Conservation (phyloP, 1,284 basidiomycete species). For the Chiua sp. region DNA sequence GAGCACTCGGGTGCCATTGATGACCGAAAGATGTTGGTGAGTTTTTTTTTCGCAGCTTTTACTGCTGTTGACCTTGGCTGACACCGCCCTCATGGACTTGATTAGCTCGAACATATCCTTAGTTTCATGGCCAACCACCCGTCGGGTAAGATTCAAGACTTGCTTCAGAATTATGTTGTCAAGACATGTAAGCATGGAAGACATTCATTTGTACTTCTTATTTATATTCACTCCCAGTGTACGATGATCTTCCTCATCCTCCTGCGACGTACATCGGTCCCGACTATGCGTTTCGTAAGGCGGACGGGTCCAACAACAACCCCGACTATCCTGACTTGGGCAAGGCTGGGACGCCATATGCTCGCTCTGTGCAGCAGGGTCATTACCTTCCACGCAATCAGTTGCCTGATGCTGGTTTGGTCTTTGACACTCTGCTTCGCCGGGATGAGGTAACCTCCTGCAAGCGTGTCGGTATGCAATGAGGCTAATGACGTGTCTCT, state of each 20-base stretch:
- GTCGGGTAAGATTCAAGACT: slow-evolving; percentile 49
- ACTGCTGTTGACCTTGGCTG: background rate
- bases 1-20: slow-evolving; percentile 64
- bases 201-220: background rate
- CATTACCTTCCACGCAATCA: slow-evolving; percentile 67
- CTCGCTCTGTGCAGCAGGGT: slow-evolving; percentile 77
- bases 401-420: slow-evolving; percentile 76
- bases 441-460: slow-evolving; percentile 34
- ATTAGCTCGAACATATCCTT: slow-evolving; percentile 71
- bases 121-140: slow-evolving; percentile 66
- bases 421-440: slow-evolving; percentile 67
- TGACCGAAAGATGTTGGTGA: slow-evolving; percentile 62
- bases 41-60: slow-evolving; percentile 14
- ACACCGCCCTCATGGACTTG: background rate
- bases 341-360: slow-evolving; percentile 75
- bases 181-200: slow-evolving; percentile 52
- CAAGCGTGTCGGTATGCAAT: background rate
- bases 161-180: slow-evolving; percentile 60
- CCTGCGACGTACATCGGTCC: slow-evolving; percentile 68
- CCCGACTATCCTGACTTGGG: slow-evolving; percentile 73
- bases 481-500: slow-evolving; percentile 2
- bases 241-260: slow-evolving; percentile 80
- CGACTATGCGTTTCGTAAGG: slow-evolving; percentile 66
- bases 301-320: slow-evolving; percentile 81
- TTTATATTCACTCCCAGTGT: slow-evolving; percentile 51